These are phyloP conservation scores for Magnolia sinica DNA, from an alignment of 164 flowering plant genomes.

Conservation along the genomic window DNA sequence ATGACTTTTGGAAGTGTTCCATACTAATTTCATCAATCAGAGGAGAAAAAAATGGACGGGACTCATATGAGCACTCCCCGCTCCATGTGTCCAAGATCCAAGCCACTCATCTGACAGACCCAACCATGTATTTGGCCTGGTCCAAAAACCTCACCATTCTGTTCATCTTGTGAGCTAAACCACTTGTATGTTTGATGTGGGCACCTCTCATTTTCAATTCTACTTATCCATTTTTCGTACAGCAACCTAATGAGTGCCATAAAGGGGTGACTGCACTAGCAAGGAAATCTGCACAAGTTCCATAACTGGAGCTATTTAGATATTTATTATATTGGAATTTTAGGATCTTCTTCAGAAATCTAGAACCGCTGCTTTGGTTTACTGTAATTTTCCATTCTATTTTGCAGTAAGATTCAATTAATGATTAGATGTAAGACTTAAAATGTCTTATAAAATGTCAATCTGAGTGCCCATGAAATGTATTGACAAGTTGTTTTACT, in stretches of 20 bases:
- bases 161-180: not conserved
- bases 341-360: not conserved
- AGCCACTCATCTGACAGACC: not conserved
- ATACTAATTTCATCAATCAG: too few species aligned
- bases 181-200: not conserved
- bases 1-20: too few species aligned
- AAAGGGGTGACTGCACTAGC: not conserved
- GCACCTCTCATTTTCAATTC: not conserved
- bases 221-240: not conserved
- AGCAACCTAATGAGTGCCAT: not conserved
- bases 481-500: not conserved
- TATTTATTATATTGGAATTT: not conserved
- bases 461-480: not conserved
- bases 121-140: not conserved
- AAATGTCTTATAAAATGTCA: not conserved
- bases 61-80: too few species aligned
- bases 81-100: too few species aligned
- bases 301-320: not conserved
- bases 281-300: not conserved
- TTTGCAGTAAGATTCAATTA: not conserved
- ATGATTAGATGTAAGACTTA: not conserved
- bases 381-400: too few species aligned
- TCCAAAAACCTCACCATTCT: not conserved
- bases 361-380: not conserved
- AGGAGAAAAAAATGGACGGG: too few species aligned